Base-by-base conservation (phyloP, 768 basidiomycete genomes). In the Trametes cingulata region DNA sequence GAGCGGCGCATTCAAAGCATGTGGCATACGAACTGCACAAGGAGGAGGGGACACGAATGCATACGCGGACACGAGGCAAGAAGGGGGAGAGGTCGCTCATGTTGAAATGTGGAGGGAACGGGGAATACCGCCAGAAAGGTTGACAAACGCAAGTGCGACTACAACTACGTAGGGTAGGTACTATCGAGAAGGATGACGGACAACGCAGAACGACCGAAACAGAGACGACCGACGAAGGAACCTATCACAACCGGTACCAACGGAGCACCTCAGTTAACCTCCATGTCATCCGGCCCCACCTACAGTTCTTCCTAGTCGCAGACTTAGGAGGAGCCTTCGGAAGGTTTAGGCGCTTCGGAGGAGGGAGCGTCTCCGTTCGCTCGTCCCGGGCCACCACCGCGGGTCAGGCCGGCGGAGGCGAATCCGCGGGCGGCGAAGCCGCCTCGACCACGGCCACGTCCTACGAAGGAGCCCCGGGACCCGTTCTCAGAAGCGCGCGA, bases 381-480 rank as follows among this genome's bases (percentile, higher is more conserved):
- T 39, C 67, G 63, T 24, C 51, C 63, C 20, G 62, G 65, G 2
- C 52, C 64, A 1, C 67, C 68, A 3, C 73, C 72, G 56, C 70
- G 73, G 15, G 74, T 86, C 63, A 93, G 74, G 3, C 91, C 91
- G 15, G 88, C 90, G 9, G 85, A 85, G 4, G 85, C 82, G 53
- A 91, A 81, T 13, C 83, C 84, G 60, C 89, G 77, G 13, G 83
- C 80, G n/a, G 82, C 86, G 67, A 79, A 91, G 2, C 82, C 84
- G 20, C 83, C 80, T 25, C 86, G 78, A 2, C 82, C 80, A 2
- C 87, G 80, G 15, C 84, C 77, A 15, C 69, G 66, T 10, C 70
- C 75, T 2, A 65, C 36, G 49, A 56, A 65, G 0, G 65, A 50
- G 33, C 71, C 61, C 24, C 61, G 33, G n/a, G 15, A 46, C 6